phyloP scores from a whole-genome alignment of 164 flowering plant genomes.

The Buxus sempervirens region DNA sequence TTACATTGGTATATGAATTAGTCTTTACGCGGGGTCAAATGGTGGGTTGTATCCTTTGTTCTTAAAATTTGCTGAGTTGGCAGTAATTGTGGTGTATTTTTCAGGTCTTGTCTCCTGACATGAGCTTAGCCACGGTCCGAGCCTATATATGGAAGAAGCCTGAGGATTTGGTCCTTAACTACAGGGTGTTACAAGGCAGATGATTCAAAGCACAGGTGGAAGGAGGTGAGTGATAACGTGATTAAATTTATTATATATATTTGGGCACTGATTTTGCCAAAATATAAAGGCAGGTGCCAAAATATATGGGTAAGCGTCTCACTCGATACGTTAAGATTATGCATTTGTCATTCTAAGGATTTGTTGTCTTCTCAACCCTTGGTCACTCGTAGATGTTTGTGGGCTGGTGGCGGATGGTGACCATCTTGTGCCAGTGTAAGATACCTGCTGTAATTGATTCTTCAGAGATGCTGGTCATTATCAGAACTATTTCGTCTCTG shows the following conservation, averaged over 20 bases:
- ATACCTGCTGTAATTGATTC: conserved; percentile 9
- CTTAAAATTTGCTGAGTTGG: neutral
- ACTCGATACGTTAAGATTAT: too few species aligned
- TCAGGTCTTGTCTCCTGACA: conserved; percentile 87
- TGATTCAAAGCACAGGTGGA: conserved; percentile 23
- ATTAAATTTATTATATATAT: neutral
- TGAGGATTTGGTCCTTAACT: conserved; percentile 88
- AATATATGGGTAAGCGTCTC: too few species aligned
- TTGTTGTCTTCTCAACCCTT: neutral
- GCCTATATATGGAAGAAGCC: conserved; percentile 97
- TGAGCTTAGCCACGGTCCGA: conserved; percentile 96
- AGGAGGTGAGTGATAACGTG: conserved; percentile 19
- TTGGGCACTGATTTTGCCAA: neutral
- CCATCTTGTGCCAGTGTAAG: neutral
- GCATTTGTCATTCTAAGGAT: neutral
- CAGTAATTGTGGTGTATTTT: neutral
- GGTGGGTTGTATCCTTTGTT: too few species aligned
- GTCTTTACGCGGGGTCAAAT: too few species aligned
- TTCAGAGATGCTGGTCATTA: conserved; percentile 11
- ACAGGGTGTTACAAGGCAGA: conserved; percentile 62
- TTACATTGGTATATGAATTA: too few species aligned
- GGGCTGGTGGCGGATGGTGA: neutral
- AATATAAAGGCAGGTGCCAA: too few species aligned
- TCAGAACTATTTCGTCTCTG: conserved; percentile 24
- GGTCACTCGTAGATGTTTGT: conserved; percentile 5